These are phyloP conservation scores for Syzygium jambos DNA, from an alignment of 345 rosid genomes.

Conservation along the genomic window DNA sequence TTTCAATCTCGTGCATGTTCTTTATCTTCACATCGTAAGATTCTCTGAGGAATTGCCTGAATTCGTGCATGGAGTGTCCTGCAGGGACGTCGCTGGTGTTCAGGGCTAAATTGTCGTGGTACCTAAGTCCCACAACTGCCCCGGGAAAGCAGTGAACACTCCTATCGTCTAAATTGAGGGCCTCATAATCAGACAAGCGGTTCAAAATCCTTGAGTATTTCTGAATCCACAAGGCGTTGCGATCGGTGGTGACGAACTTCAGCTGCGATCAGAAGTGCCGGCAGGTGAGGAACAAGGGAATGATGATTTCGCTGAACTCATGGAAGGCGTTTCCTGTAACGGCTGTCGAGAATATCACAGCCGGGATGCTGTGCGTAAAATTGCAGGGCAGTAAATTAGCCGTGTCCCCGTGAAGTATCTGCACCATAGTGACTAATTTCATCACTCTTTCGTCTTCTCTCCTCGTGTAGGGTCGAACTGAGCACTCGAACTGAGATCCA, in stretches of 20 bases:
- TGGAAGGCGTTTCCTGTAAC: constrained; percentile 30
- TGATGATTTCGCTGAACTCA: constrained; percentile 28
- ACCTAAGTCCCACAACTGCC: constrained; percentile 24
- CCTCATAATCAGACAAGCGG: constrained; percentile 11
- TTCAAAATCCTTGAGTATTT: constrained; percentile 17
- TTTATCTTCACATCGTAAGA: constrained; percentile 15
- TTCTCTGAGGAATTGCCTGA: constrained; percentile 24
- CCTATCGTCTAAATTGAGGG: constrained; percentile 16
- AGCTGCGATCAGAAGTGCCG: constrained; percentile 17
- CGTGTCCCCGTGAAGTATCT: constrained; percentile 8
- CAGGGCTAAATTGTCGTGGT: constrained; percentile 17
- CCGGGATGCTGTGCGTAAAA: constrained; percentile 13
- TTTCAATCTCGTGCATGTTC: background rate
- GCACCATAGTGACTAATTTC: constrained; percentile 7
- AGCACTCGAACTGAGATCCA: background rate
- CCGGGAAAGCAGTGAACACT: constrained; percentile 36
- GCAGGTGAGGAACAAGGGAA: constrained; percentile 37
- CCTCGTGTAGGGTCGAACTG: constrained; percentile 17
- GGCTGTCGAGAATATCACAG: constrained; percentile 26
- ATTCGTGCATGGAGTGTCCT: constrained; percentile 29
- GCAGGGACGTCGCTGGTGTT: constrained; percentile 11
- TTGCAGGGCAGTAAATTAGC: constrained; percentile 8
- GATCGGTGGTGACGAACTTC: constrained; percentile 24
- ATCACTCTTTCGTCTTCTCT: constrained; percentile 8
- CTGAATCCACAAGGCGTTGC: constrained; percentile 20